These are phyloP conservation scores for Miscanthus lutarioriparius DNA, from an alignment of 176 grass and related monocot species.

Conservation along the genomic window DNA sequence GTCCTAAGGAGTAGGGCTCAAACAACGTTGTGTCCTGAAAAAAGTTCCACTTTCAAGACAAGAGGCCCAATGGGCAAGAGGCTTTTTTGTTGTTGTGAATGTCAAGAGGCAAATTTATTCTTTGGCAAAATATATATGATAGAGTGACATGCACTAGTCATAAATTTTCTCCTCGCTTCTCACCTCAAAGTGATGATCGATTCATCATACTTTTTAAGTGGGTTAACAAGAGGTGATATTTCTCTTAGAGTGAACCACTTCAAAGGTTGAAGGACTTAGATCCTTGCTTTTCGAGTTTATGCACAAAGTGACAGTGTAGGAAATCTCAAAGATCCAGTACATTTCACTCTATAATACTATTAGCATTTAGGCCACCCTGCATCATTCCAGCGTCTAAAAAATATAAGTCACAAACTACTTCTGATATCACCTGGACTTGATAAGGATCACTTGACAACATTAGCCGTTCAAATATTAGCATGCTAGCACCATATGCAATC, in stretches of 20 bases:
- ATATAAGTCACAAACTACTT: neutral
- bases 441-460: conserved; percentile 93
- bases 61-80: too few relatives aligned
- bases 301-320: neutral
- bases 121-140: neutral
- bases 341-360: neutral
- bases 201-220: too few relatives aligned
- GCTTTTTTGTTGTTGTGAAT: too few relatives aligned
- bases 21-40: neutral
- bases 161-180: too few relatives aligned
- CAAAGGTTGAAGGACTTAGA: neutral
- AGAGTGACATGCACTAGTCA: too few relatives aligned
- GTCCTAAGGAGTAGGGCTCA: neutral
- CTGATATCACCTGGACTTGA: conserved; percentile 80
- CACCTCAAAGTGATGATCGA: too few relatives aligned
- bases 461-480: conserved; percentile 97
- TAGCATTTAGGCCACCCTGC: neutral
- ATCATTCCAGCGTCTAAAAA: neutral
- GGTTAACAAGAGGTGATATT: too few relatives aligned
- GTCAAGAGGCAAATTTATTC: neutral
- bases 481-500: conserved; percentile 93
- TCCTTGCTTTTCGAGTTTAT: neutral
- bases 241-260: too few relatives aligned
- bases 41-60: too few relatives aligned
- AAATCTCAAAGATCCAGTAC: neutral